Base-by-base conservation (phyloP, 345 rosid species). In the Isatis tinctoria region DNA sequence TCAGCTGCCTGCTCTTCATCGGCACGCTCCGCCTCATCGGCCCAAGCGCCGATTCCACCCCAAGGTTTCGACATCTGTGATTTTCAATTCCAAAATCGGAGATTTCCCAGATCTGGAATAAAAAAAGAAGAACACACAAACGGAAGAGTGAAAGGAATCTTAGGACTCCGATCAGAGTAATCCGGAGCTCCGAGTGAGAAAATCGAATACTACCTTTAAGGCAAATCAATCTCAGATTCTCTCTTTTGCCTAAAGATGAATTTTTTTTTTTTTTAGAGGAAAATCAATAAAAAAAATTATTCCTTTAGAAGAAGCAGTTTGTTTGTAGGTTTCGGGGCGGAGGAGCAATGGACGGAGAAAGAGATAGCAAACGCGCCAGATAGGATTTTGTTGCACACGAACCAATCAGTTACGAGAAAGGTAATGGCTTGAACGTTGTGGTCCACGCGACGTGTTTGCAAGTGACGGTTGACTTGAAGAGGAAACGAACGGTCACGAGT, bases 21-120 rank as follows among this genome's bases (percentile, higher is more conserved):
- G 16, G 86, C 96, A 13, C 77, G 85, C 83, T 95, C 99, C 18
- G 92, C 88, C 73, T 95, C 99, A 70, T 88, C 97, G 67, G 99
- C 99, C 99, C 99, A 92, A 18, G 87, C 82, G 79, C 97, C 96
- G 85, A 89, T 83, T 68, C 66, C 81, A 60, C 97, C 87, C 97
- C 96, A 87, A 6, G 91, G 67, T 69, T 84, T 86, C 45, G 89
- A 81, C 98, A 87, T 90, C 73, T 36, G 27, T 10, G 57, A 58
- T 24, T 74, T 40, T 40, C 45, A 75, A 75, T 40, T 68, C 62
- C 62, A 20, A 67, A 47, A 26, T 64, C 53, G 8, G 8, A 63
- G 48, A 68, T 44, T 49, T 22, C 53, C 4, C 49, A 75, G 64
- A 71, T 76, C 78, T 74, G 20, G 8, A 69, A 43, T 24, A 6